Conservation (phyloP, 305 asterid genomes). For the Lippia alba region DNA sequence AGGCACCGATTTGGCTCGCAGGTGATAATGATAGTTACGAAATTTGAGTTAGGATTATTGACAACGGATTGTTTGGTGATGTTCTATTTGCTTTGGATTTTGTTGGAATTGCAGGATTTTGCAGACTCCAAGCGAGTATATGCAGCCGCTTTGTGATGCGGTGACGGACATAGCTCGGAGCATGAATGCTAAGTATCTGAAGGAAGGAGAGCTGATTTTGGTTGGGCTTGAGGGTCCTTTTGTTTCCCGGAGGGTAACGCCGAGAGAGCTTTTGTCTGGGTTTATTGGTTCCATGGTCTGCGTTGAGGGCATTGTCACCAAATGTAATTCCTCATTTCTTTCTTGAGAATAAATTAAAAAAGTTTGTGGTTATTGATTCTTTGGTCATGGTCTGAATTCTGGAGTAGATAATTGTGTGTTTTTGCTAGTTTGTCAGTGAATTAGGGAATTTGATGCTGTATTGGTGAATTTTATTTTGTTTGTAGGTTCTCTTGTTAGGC, state of each 20-base stretch:
- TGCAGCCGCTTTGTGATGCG: conserved; percentile 90
- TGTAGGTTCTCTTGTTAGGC: conserved; percentile 97
- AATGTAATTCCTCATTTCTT: conserved; percentile 55
- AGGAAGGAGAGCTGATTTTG: conserved; percentile 88
- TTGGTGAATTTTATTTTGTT: conserved; percentile 11
- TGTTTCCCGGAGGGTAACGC: conserved; percentile 93
- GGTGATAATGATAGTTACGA: conserved; percentile 41
- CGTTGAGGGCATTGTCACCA: conserved; percentile 90
- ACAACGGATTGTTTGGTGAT: not conserved
- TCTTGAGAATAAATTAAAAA: not conserved
- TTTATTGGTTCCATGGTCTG: conserved; percentile 96
- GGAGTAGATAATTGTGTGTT: not conserved
- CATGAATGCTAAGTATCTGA: conserved; percentile 76
- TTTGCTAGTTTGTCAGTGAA: conserved; percentile 21
- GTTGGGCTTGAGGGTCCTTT: conserved; percentile 97
- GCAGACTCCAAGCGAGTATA: conserved; percentile 89
- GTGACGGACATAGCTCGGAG: conserved; percentile 77
- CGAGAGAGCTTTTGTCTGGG: conserved; percentile 89
- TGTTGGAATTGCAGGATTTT: conserved; percentile 63
- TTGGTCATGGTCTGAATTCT: not conserved
- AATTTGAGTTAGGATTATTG: not conserved
- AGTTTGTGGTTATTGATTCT: conserved; percentile 10
- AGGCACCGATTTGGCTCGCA: conserved; percentile 89
- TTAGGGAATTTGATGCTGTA: conserved; percentile 21
- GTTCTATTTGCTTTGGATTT: conserved; percentile 16